Evolutionary conservation across 2,329 filamentous ascomycete genomes (phyloP).

Genomic region (Xylaria digitata): DNA sequence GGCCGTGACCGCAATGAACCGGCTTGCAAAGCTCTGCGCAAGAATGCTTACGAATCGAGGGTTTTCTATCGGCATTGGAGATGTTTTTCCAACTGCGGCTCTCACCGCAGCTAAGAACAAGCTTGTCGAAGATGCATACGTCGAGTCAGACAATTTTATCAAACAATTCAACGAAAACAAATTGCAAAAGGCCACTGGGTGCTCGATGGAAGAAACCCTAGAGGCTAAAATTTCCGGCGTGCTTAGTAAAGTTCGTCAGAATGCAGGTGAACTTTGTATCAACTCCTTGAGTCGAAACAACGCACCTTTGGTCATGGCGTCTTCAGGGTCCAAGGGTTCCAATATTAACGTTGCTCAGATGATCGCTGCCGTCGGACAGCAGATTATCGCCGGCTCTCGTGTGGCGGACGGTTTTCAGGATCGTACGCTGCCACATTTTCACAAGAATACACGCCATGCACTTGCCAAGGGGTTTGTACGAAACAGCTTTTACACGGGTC

Average conservation of each 20-base stretch:
- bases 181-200: conserved; percentile 86
- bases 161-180: conserved; percentile 81
- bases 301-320: conserved; percentile 94
- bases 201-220: conserved; percentile 90
- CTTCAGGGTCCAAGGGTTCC: conserved; percentile 95
- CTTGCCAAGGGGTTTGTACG: conserved; percentile 95
- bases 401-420: conserved; percentile 97
- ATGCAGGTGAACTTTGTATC: conserved; percentile 91
- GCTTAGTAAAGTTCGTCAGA: conserved; percentile 89
- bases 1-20: conserved; percentile 92
- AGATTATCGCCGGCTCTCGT: conserved; percentile 94
- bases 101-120: conserved; percentile 79
- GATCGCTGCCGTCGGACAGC: conserved; percentile 96
- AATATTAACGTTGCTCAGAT: conserved; percentile 99
- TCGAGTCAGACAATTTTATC: conserved; percentile 85
- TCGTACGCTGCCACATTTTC: conserved; percentile 92
- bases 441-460: conserved; percentile 91
- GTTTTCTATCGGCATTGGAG: conserved; percentile 95
- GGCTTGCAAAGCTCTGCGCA: conserved; percentile 89
- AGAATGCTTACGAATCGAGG: conserved; percentile 89
- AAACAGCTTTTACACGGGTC: conserved; percentile 96
- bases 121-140: conserved; percentile 82
- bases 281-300: conserved; percentile 90
- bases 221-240: conserved; percentile 92
- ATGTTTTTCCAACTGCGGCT: conserved; percentile 84